Conservation (phyloP, 1,284 basidiomycete species). For the Cutaneotrichosporon arboriforme region DNA sequence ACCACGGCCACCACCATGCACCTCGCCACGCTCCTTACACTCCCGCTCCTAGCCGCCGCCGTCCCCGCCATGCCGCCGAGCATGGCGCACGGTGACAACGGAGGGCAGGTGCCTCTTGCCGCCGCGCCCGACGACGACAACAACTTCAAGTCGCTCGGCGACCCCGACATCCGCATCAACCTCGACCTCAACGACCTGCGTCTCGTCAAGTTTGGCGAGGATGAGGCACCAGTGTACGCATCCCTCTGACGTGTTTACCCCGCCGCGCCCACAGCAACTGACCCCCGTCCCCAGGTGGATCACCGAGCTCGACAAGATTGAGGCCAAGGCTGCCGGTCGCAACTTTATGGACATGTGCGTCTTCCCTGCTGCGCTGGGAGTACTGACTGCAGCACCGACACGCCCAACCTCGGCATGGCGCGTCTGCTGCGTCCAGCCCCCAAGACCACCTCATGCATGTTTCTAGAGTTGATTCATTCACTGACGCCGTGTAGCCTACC, state of each 20-base stretch:
- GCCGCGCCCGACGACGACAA: background rate
- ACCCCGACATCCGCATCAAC: slow-evolving; percentile 40
- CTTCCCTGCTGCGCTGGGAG: background rate
- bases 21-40: slow-evolving; percentile 29
- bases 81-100: background rate
- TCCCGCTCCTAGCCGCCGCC: slow-evolving; percentile 34
- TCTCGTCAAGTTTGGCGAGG: slow-evolving; percentile 67
- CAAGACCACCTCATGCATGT: slow-evolving; percentile 32
- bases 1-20: slow-evolving; percentile 24
- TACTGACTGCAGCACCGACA: slow-evolving; percentile 61
- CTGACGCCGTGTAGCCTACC: slow-evolving; percentile 20
- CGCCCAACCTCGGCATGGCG: slow-evolving; percentile 52
- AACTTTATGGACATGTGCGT: slow-evolving; percentile 80
- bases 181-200: slow-evolving; percentile 66
- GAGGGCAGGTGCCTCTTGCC: background rate
- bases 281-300: slow-evolving; percentile 57
- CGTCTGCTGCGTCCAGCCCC: slow-evolving; percentile 37
- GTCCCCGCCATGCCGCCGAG: slow-evolving; percentile 23
- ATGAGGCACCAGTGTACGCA: slow-evolving; percentile 52
- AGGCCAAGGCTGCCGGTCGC: slow-evolving; percentile 58
- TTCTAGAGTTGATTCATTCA: too few relatives aligned
- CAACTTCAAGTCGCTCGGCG: background rate
- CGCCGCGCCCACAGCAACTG: slow-evolving; percentile 18
- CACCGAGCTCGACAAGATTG: slow-evolving; percentile 79
- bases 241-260: too few relatives aligned